phyloP scores from a whole-genome alignment of 768 basidiomycete species.

The Pleurotus salmoneostramineus region DNA sequence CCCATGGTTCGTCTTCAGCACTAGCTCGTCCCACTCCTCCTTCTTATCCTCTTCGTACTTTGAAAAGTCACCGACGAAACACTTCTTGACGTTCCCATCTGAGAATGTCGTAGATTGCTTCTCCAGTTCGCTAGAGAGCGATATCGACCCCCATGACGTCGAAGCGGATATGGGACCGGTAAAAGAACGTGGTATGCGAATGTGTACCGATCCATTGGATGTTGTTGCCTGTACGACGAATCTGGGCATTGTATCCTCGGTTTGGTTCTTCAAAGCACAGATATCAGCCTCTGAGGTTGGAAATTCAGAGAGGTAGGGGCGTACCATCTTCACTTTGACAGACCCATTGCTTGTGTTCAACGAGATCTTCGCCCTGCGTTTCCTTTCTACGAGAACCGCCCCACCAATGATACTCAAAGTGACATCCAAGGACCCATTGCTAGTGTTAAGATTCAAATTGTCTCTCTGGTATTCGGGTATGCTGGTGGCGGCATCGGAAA shows the following conservation, averaged over 20 bases:
- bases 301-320: slow-evolving; percentile 8
- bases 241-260: neutral
- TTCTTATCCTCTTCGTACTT: slow-evolving; percentile 18
- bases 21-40: slow-evolving; percentile 35
- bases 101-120: slow-evolving; percentile 25
- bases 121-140: slow-evolving; percentile 27
- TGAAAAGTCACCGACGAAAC: slow-evolving; percentile 37
- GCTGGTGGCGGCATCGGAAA: slow-evolving; percentile 22
- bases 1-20: no score
- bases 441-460: slow-evolving; percentile 35
- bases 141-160: slow-evolving; percentile 10
- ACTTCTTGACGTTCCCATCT: slow-evolving; percentile 27
- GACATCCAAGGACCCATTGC: slow-evolving; percentile 36
- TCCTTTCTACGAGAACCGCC: neutral
- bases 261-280: neutral
- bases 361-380: slow-evolving; percentile 25
- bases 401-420: slow-evolving; percentile 30
- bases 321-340: slow-evolving; percentile 15
- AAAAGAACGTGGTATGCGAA: neutral
- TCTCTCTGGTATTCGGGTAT: neutral
- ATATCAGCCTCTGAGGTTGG: no score
- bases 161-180: neutral
- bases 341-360: slow-evolving; percentile 22
- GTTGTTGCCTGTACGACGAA: slow-evolving; percentile 22
- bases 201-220: slow-evolving; percentile 20